Evolutionary conservation across 164 flowering plant species (phyloP), one percentile per base, ranked within the genome.

Genomic region (Tetracentron sinense): DNA sequence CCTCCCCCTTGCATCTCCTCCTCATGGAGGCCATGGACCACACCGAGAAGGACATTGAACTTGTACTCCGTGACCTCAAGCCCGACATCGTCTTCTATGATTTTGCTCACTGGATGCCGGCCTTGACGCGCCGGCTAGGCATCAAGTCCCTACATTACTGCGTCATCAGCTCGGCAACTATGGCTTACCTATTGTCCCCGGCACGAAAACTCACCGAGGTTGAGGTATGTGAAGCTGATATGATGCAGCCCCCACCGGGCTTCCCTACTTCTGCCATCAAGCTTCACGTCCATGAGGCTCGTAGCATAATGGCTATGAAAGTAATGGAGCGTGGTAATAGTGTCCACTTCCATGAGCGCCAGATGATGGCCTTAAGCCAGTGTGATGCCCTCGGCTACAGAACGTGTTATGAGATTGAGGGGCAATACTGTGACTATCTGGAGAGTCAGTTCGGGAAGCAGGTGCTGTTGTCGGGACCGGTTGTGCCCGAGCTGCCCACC

Each of bases 391-490:
- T 84, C 22, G 49, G 75, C 0, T 26, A 81, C n/a, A 73, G 83
- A 6, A 74, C 86, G 0, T 84, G 82, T 52, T 8, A 51, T 0
- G 90, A 85, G 56, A 30, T 81, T 1, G 85, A 85, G 66, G 87
- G 79, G 0, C 27, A 56, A 0, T 65, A 70, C 12, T 75, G 82
- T 64, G 75, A 79, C 15, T 81, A 79, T 64, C 4, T 79, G 0
- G 60, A 42, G 2, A 42, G 22, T 1, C 77, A 81, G 47, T 78
- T 29, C n/a, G 20, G 15, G 0, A 85, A 81, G 44, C 80, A 73
- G 0, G 72, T 85, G 6, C 22, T 79, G 0, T 62, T 79, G 0
- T 66, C 80, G 10, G 90, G 90, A 0, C 85, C 85, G 0, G 69
- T 72, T 1, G 31, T 83, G 44, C 78, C 80, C 0, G 78, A 73